These are phyloP conservation scores for Neocucurbitaria cava DNA, from an alignment of 2,329 filamentous ascomycete species.

Conservation along the genomic window DNA sequence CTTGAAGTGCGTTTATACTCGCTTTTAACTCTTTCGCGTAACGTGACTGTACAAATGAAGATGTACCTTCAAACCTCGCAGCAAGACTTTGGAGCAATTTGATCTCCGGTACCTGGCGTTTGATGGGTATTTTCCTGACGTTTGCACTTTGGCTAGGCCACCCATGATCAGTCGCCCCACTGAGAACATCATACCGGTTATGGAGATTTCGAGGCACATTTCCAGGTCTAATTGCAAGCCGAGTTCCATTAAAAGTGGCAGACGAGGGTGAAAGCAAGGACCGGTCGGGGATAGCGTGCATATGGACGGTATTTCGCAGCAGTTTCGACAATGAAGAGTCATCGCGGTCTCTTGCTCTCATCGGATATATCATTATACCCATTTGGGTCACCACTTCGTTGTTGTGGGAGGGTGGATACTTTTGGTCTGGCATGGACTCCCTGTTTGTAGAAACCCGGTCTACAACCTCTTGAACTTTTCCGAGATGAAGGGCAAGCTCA, in stretches of 20 bases:
- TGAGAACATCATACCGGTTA: not conserved
- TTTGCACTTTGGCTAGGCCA: not conserved
- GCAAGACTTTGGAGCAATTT: constrained; percentile 22
- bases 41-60: constrained; percentile 42
- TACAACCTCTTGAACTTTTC: constrained; percentile 51
- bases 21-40: constrained; percentile 50
- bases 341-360: constrained; percentile 1
- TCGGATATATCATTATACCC: not conserved
- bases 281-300: not conserved
- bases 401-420: not conserved
- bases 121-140: not conserved
- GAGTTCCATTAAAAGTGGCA: not conserved
- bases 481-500: constrained; percentile 55
- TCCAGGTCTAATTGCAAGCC: not conserved
- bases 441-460: constrained; percentile 1
- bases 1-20: constrained; percentile 44
- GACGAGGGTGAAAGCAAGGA: not conserved
- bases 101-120: constrained; percentile 2
- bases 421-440: not conserved
- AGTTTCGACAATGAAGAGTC: constrained; percentile 4
- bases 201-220: not conserved
- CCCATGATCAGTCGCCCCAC: too few species aligned
- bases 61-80: constrained; percentile 24
- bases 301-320: not conserved
- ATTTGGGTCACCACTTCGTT: not conserved